Base-by-base conservation (phyloP, 306 rosid genomes). In the Cicer chorassanicum region DNA sequence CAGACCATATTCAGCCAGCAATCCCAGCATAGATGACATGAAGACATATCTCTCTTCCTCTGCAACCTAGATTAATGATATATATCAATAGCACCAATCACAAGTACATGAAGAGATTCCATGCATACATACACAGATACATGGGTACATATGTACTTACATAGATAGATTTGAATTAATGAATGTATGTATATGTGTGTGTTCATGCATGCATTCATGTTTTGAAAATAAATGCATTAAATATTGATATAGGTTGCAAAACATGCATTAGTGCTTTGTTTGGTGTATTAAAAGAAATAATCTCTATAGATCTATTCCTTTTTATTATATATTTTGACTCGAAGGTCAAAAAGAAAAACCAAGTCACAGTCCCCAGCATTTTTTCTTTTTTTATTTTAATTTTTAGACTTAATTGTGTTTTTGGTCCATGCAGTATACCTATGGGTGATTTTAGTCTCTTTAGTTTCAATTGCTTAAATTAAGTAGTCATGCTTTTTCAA, bases 11-110 rank as follows among this genome's bases (percentile, higher is more conserved):
- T 91, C 97, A 56, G 91, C 88, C 81, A 93, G 87, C 82, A 93
- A 79, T 43, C 95, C 94, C 61, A 93, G 85, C 96, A 93, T 84
- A 40, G 98, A 88, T 79, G 96, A 88, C 93, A 77, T 89, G 88
- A 89, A 91, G 81, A 86, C 74, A 84, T 86, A 88, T 88, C 92
- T 88, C 67, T 91, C 98, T 60, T 93, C 97, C 60, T 93, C 98
- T 51, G 81, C 87, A 82, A 82, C 90, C 98, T 93, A 67, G 53
- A 69, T 57, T 39, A 59, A 63, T 55, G 44, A 70, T 1, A 55
- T 64, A 80, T 43, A 48, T 80, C 71, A 85, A 59, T 9, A 77
- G 41, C 46, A 83, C 67, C 56, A 75, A 57, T 19, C 2, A 62
- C 39, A 80, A 38, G 49, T 57, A 65, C 43, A 60, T 9, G 13